phyloP scores from a whole-genome alignment of 2,329 filamentous ascomycete species.

The Dissoconium aciculare region DNA sequence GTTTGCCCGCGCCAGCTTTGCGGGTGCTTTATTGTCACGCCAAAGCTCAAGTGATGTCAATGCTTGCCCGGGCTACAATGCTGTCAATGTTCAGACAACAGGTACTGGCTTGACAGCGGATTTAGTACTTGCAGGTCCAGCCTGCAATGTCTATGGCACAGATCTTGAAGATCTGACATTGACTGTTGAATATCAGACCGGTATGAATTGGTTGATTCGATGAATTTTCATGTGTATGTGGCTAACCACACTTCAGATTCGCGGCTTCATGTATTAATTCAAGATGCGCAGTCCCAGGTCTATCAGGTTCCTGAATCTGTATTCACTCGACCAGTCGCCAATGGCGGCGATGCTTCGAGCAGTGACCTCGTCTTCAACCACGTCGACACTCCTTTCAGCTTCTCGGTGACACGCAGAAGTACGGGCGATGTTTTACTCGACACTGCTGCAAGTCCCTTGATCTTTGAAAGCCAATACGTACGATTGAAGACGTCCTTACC shows the following conservation, averaged over 20 bases:
- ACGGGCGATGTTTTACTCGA: slow-evolving; percentile 52
- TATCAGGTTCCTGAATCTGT: slow-evolving; percentile 62
- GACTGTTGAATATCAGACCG: slow-evolving; percentile 46
- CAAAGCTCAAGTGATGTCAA: slow-evolving; percentile 10
- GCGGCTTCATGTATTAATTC: slow-evolving; percentile 61
- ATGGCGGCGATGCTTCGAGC: slow-evolving; percentile 14
- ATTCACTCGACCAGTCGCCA: slow-evolving; percentile 42
- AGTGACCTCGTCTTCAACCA: slow-evolving; percentile 41
- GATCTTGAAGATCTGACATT: slow-evolving; percentile 44
- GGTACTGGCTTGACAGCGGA: slow-evolving; percentile 49
- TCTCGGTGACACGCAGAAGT: slow-evolving; percentile 44
- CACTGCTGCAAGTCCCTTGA: slow-evolving; percentile 47
- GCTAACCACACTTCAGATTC: slow-evolving; percentile 13
- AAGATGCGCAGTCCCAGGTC: slow-evolving; percentile 52
- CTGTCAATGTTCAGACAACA: slow-evolving; percentile 42
- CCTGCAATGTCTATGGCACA: slow-evolving; percentile 46
- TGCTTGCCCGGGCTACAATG: slow-evolving; percentile 52
- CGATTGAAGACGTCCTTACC: slow-evolving; percentile 57
- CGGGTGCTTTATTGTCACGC: slow-evolving; percentile 7
- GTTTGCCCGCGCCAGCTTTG: slow-evolving; percentile 10
- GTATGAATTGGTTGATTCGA: slow-evolving; percentile 26
- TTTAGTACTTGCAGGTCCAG: slow-evolving; percentile 50
- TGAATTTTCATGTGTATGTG: not conserved
- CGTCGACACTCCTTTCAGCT: slow-evolving; percentile 48
- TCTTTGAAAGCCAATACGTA: slow-evolving; percentile 69